A percentile compares a stretch with the other conserved stretches of the same genome.
Evolutionary conservation across 148 eudicot species (phyloP).

Genomic region (Linanthus parryae): DNA sequence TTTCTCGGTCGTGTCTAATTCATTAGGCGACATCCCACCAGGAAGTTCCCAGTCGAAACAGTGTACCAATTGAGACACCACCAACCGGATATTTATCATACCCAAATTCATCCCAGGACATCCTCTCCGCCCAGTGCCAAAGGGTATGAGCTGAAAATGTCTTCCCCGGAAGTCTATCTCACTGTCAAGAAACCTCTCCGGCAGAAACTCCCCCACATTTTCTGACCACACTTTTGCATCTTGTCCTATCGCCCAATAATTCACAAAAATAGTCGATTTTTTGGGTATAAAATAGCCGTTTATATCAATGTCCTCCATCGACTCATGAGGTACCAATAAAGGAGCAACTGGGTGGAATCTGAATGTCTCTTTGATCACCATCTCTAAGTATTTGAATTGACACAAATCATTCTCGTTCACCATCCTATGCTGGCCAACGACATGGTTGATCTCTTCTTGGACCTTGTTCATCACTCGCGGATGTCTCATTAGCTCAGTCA

Average conservation of each 20-base stretch:
- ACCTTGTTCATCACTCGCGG: conserved; percentile 20
- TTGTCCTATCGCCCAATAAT: conserved; percentile 29
- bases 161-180: conserved; percentile 23
- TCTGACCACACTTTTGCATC: conserved; percentile 27
- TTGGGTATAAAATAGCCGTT: conserved; percentile 24
- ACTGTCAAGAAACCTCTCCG: conserved; percentile 24
- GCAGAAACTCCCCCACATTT: conserved; percentile 17
- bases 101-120: conserved; percentile 40
- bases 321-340: conserved; percentile 15
- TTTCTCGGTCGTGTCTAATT: conserved; percentile 14
- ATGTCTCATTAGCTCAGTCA: conserved; percentile 21
- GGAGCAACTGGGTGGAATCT: conserved; percentile 23
- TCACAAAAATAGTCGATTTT: conserved; percentile 21
- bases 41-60: conserved; percentile 40
- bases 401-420: conserved; percentile 21
- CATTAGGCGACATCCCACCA: conserved; percentile 8
- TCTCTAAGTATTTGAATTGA: conserved; percentile 12
- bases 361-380: conserved; percentile 19
- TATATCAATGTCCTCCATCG: conserved; percentile 18
- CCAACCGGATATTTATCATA: conserved; percentile 13
- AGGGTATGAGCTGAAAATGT: conserved; percentile 23
- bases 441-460: conserved; percentile 14
- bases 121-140: conserved; percentile 26
- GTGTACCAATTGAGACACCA: conserved; percentile 40
- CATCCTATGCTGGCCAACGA: conserved; percentile 10